Evolutionary conservation across 371 early-diverging fungal genomes (phyloP), one percentile per base, ranked within the genome.

Genomic region (Mucor sp.): DNA sequence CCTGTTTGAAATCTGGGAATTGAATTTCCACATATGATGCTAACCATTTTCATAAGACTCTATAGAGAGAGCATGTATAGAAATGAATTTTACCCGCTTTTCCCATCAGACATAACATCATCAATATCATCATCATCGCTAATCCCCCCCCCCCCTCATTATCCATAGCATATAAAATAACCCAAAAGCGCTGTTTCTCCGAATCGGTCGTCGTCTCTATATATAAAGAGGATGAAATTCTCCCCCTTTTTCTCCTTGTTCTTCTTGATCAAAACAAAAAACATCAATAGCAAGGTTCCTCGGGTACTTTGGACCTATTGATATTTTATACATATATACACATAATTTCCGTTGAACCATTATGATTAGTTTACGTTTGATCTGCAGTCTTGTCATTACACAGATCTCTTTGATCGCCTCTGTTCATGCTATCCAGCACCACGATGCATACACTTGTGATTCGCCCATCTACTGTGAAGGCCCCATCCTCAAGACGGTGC

Each of bases 401-500:
- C 65, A 53, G 17, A 39, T 67, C 19, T 23, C 35, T 25, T 48
- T 59, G 8, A 32, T 50, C 37, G 33, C 60, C 3, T 64, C 69
- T 58, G 70, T 58, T 2, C 6, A n/a, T 25, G 70, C 66, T 21
- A 25, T 47, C 35, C 57, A 68, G 12, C 27, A 32, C 0, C 50
- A 60, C 8, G 14, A 25, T 11, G 58, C 62, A 0, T 56, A 60
- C 47, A 50, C 70, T 14, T 92, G 92, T 72, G 81, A 86, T 63
- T 88, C 89, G 17, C 87, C 82, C 0, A 88, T 93, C 21, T 93
- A 89, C 68, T 93, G 93, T 77, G 74, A 82, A n/a, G 90, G 92
- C 19, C 77, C 78, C 14, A 39, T 92, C 4, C 70, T 93, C 17
- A 72, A 85, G 11, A 72, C 83, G 0, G 85, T 93, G 11, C 91